phyloP scores from a whole-genome alignment of 441 rosid species.

The Melastoma candidum region DNA sequence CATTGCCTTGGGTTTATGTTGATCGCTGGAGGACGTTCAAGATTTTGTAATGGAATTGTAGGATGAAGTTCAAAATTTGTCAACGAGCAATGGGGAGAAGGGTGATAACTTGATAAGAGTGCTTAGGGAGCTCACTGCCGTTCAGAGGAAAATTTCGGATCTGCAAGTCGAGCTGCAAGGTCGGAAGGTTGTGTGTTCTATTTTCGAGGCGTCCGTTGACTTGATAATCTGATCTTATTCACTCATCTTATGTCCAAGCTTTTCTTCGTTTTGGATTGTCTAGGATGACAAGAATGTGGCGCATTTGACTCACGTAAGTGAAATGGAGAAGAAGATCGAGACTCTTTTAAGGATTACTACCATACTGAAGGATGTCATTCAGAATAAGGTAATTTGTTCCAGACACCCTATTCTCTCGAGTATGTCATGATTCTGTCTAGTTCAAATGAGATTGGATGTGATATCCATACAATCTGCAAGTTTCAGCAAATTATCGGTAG shows the following conservation, averaged over 20 bases:
- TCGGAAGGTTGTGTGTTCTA: constrained; percentile 50
- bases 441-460: background rate
- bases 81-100: constrained; percentile 45
- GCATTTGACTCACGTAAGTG: constrained; percentile 86
- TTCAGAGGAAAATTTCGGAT: constrained; percentile 86
- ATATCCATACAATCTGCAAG: too few species aligned
- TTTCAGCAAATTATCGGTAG: too few species aligned
- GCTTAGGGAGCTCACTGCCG: constrained; percentile 65
- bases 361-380: constrained; percentile 85
- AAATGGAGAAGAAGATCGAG: constrained; percentile 90
- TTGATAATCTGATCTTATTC: background rate
- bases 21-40: background rate
- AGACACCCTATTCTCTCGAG: background rate
- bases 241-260: background rate
- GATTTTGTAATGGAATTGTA: constrained; percentile 10
- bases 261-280: constrained; percentile 4
- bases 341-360: constrained; percentile 82
- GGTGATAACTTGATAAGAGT: constrained; percentile 77
- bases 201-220: background rate
- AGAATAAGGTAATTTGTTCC: constrained; percentile 63
- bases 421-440: background rate
- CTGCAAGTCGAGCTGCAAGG: constrained; percentile 97
- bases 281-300: constrained; percentile 95
- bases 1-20: background rate
- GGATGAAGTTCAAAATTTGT: constrained; percentile 78